Evolutionary conservation across 2,329 filamentous ascomycete species (phyloP).

Genomic region (Microsporum ferrugineum): DNA sequence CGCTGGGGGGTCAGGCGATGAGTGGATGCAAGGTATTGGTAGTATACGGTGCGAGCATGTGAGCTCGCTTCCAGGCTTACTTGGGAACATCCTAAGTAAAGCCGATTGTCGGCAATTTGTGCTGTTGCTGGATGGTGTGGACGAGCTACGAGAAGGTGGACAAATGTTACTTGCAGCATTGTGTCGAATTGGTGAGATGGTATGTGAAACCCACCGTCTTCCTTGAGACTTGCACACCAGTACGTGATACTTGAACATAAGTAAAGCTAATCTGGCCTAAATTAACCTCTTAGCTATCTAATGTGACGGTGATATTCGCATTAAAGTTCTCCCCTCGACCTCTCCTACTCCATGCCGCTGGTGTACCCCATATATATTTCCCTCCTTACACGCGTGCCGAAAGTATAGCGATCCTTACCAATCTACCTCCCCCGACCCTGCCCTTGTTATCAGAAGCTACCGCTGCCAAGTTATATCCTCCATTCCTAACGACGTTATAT

Average conservation of each 20-base stretch:
- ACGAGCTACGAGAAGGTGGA: slow-evolving; percentile 68
- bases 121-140: slow-evolving; percentile 77
- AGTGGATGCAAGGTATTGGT: slow-evolving; percentile 36
- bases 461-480: slow-evolving; percentile 37
- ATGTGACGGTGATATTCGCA: slow-evolving; percentile 64
- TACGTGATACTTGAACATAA: not conserved
- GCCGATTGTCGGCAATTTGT: slow-evolving; percentile 49
- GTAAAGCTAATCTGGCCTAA: not conserved
- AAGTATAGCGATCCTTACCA: slow-evolving; percentile 64
- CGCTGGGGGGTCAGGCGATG: not conserved
- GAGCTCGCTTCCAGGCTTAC: slow-evolving; percentile 60
- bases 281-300: slow-evolving; percentile 52
- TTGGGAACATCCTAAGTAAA: slow-evolving; percentile 39
- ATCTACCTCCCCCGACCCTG: slow-evolving; percentile 35
- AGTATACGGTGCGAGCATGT: slow-evolving; percentile 65
- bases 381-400: slow-evolving; percentile 72
- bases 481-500: slow-evolving; percentile 75
- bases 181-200: slow-evolving; percentile 67
- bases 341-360: slow-evolving; percentile 56
- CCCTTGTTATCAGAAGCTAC: slow-evolving; percentile 22
- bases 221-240: not conserved
- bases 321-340: slow-evolving; percentile 57
- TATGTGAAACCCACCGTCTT: slow-evolving; percentile 35
- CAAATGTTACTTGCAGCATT: slow-evolving; percentile 69
- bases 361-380: slow-evolving; percentile 69